Percentiles rank a stretch among this genome's conserved stretches.
phyloP scores from a whole-genome alignment of 169 alveolate genomes.

The Blepharisma undulans region DNA sequence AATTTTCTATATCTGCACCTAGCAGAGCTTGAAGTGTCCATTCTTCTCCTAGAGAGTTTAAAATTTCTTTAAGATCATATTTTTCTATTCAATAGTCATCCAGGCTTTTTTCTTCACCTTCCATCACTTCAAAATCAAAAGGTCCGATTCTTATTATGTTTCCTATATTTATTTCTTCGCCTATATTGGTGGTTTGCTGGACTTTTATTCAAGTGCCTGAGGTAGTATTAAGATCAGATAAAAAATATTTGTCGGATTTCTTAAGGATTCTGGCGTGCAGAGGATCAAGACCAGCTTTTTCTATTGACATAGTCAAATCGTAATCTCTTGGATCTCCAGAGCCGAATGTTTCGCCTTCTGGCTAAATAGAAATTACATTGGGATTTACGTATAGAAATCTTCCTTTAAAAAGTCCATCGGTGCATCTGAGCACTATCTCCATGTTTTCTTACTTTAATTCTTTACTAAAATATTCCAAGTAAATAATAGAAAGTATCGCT shows the following conservation, averaged over 20 bases:
- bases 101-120: neutral
- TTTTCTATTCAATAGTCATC: neutral
- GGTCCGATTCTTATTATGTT: neutral
- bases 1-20: neutral
- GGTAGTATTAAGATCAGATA: conserved; percentile 46
- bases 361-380: conserved; percentile 36
- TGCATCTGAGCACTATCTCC: conserved; percentile 55
- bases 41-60: neutral
- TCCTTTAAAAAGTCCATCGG: conserved; percentile 67
- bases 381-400: conserved; percentile 64
- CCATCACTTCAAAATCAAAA: neutral
- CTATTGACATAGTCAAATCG: conserved; percentile 60
- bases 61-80: neutral
- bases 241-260: conserved; percentile 34
- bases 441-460: neutral
- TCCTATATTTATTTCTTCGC: neutral
- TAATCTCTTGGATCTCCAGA: conserved; percentile 57
- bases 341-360: conserved; percentile 67
- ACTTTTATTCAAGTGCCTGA: conserved; percentile 66
- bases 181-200: neutral
- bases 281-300: conserved; percentile 51
- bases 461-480: neutral
- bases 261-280: conserved; percentile 55
- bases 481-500: too few species aligned
- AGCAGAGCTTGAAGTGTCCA: neutral